Conservation (phyloP, 495 filamentous ascomycete genomes). For the Talaromyces liani region DNA sequence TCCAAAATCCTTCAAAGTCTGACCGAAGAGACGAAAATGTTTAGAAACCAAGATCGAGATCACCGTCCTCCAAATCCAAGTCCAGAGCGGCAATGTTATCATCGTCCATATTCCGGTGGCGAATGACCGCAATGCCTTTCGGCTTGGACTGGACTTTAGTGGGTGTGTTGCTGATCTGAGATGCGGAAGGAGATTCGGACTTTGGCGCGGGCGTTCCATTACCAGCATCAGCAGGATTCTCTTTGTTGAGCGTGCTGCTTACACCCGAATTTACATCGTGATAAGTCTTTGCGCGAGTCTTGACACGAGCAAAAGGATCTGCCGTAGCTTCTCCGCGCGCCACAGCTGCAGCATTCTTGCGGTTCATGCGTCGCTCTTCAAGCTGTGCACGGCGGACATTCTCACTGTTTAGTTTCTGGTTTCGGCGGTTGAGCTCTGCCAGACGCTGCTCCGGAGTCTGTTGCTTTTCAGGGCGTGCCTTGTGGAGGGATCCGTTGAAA, state of each 20-base stretch:
- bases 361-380: constrained; percentile 61
- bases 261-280: constrained; percentile 44
- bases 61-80: constrained; percentile 38
- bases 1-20: background rate
- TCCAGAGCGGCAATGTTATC: constrained; percentile 78
- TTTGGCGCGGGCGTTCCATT: constrained; percentile 35
- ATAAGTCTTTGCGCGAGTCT: constrained; percentile 53
- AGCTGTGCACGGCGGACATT: constrained; percentile 79
- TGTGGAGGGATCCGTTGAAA: constrained; percentile 52
- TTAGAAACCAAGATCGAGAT: constrained; percentile 1
- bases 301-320: constrained; percentile 55
- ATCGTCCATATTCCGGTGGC: constrained; percentile 70
- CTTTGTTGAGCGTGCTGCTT: constrained; percentile 15
- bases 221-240: constrained; percentile 21
- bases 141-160: constrained; percentile 47
- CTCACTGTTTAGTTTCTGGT: constrained; percentile 71
- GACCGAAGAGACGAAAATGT: background rate
- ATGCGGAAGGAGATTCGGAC: constrained; percentile 24
- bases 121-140: constrained; percentile 54
- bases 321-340: constrained; percentile 44
- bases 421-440: constrained; percentile 65
- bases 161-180: constrained; percentile 29
- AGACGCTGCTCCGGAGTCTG: constrained; percentile 65
- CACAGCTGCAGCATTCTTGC: constrained; percentile 48
- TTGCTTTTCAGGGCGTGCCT: constrained; percentile 31